These are phyloP conservation scores for Coniochaeta sp. DNA, from an alignment of 2,329 filamentous ascomycete species.

Conservation along the genomic window DNA sequence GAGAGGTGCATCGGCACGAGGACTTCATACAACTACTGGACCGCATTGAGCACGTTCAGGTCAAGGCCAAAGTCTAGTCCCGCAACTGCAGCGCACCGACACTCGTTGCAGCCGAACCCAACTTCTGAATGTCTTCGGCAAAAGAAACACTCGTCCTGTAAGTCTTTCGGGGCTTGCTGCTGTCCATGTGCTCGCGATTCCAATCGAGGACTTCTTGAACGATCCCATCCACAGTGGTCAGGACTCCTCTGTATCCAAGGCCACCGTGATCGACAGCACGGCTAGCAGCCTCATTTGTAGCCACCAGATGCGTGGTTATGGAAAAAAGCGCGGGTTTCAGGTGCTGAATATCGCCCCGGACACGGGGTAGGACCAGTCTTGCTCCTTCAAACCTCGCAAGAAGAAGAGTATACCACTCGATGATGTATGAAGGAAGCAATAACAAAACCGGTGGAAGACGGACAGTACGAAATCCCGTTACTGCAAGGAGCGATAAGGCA, in stretches of 20 bases:
- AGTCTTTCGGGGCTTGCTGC: conserved; percentile 14
- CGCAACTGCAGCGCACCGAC: not conserved
- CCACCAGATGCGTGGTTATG: conserved; percentile 25
- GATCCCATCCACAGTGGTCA: conserved; percentile 31
- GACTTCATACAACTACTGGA: no score
- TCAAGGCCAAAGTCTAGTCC: not conserved
- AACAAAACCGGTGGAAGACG: conserved; percentile 24
- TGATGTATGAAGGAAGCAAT: conserved; percentile 27
- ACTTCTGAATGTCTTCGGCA: conserved; percentile 28
- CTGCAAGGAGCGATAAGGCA: conserved; percentile 20
- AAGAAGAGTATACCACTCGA: conserved; percentile 27
- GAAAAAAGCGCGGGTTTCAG: conserved; percentile 32
- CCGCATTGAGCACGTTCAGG: no score
- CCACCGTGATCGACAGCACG: conserved; percentile 29
- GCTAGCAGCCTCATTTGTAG: conserved; percentile 28
- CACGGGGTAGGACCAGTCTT: conserved; percentile 10
- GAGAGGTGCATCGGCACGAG: no score
- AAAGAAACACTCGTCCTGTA: conserved; percentile 30
- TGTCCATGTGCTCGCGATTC: conserved; percentile 30
- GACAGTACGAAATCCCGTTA: conserved; percentile 21
- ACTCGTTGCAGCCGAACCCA: conserved; percentile 4
- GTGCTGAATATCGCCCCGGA: conserved; percentile 19
- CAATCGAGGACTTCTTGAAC: conserved; percentile 30
- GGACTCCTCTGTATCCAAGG: conserved; percentile 29
- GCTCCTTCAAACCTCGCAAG: conserved; percentile 9